Base-by-base conservation (phyloP, 768 basidiomycete species). In the Galerina marginata region DNA sequence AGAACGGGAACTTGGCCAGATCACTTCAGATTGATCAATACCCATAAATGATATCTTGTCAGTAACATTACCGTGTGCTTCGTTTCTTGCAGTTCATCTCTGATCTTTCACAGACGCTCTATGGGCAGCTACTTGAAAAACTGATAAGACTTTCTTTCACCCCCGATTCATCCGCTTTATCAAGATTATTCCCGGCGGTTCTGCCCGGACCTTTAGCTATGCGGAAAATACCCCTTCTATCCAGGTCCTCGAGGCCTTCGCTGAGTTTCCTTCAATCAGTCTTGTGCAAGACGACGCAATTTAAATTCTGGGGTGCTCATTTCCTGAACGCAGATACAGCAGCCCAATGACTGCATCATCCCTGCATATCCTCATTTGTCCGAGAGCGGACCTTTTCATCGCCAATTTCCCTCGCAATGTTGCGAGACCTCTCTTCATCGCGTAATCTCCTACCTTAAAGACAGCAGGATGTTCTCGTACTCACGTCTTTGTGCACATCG, bases 231-330 rank as follows among this genome's bases (percentile, higher is more conserved):
- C 38, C 36, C 46, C 68, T 65, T 68, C 29, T 59, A 65, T 64
- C 56, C 60, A 58, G 54, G 58, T 58, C 74, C 71, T 74, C 71
- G 70, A 72, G 71, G 70, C 63, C 52, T 52, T 52, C 51, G 48
- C 62, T 66, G 53, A 56, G 50, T 40, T 60, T 61, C 61, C 36
- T 50, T 16, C 25, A 50, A 43, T 51, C 55, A 56, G 47, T 52
- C 44, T 59, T 43, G 40, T 59, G 54, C 47, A 48, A 38, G 57
- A 51, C 54, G 48, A 64, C 59, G 54, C 61, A 50, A 61, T 59
- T 54, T 63, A 67, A 69, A 67, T 72, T 76, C 69, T 75, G 75
- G 75, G 77, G 74, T 74, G 65, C 69, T 72, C 65, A 63, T 65
- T 61, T 25, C 53, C 42, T 51, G 60, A 65, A 60, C 49, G 52